A percentile compares a stretch with the other conserved stretches of the same genome.
Conservation (phyloP, 176 grass and related monocot genomes). For the Triticum turgidum region DNA sequence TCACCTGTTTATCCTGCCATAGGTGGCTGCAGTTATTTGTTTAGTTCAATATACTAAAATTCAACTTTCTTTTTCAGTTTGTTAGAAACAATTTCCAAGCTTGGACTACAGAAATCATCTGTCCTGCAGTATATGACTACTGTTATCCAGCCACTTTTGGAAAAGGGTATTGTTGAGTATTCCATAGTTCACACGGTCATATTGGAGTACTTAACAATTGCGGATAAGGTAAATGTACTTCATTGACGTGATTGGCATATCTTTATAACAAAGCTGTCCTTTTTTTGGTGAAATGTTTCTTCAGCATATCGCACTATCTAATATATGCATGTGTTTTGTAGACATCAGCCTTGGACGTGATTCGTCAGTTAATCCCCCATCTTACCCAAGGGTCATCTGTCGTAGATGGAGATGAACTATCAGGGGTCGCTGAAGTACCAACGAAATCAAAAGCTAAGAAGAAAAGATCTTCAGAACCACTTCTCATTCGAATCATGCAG, state of each 20-base stretch:
- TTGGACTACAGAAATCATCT: conserved; percentile 78
- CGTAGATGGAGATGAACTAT: conserved; percentile 50
- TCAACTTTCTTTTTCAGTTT: conserved; percentile 49
- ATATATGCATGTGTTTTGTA: conserved; percentile 39
- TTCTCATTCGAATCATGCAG: conserved; percentile 78
- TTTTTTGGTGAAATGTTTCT: background rate
- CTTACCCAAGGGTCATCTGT: conserved; percentile 63
- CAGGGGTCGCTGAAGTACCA: conserved; percentile 41
- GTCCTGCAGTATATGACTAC: conserved; percentile 79
- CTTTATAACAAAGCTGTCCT: background rate
- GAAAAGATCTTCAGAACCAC: conserved; percentile 66
- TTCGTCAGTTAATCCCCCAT: conserved; percentile 74
- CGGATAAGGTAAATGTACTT: conserved; percentile 72
- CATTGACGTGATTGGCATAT: background rate
- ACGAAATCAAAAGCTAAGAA: conserved; percentile 84
- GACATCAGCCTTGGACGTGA: conserved; percentile 77
- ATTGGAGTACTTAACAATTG: conserved; percentile 89
- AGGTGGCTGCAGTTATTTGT: background rate
- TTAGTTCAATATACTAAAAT: conserved; percentile 1
- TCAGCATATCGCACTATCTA: conserved; percentile 4
- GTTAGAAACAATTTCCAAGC: conserved; percentile 86
- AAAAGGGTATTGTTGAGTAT: conserved; percentile 86
- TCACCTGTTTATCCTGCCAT: background rate
- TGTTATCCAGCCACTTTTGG: conserved; percentile 68
- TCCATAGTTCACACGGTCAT: conserved; percentile 76